A percentile compares a stretch with the other conserved stretches of the same genome.
phyloP scores from a whole-genome alignment of 169 alveolate species.

The Neospora caninum region DNA sequence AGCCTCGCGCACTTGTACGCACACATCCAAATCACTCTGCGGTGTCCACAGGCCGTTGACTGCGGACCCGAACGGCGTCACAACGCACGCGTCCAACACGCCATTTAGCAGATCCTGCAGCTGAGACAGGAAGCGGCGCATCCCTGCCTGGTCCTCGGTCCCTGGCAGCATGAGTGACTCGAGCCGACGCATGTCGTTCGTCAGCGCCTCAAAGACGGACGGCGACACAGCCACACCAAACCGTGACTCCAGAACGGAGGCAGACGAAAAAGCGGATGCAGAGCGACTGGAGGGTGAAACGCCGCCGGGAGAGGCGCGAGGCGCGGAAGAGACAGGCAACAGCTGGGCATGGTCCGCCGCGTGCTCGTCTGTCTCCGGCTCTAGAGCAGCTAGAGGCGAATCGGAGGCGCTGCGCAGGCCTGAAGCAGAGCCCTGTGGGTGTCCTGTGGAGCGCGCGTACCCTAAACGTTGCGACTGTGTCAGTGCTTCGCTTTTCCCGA shows the following conservation, averaged over 20 bases:
- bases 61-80: slow-evolving; percentile 70
- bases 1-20: slow-evolving; percentile 67
- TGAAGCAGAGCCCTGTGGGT: no score
- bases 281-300: neutral
- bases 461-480: no score
- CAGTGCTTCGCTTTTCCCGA: no score
- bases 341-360: neutral
- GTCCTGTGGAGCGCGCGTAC: no score
- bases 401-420: neutral
- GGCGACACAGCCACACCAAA: neutral
- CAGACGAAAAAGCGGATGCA: neutral
- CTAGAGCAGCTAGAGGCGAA: neutral
- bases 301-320: neutral
- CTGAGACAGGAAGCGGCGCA: slow-evolving; percentile 20
- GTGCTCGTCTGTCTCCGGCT: neutral
- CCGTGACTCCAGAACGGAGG: neutral
- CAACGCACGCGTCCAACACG: slow-evolving; percentile 39
- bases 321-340: neutral
- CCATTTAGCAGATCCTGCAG: slow-evolving; percentile 43
- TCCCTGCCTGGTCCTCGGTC: neutral
- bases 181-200: slow-evolving; percentile 42
- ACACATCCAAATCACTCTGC: slow-evolving; percentile 67
- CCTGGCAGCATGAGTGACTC: slow-evolving; percentile 21
- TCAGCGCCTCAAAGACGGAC: slow-evolving; percentile 21
- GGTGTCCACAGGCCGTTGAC: slow-evolving; percentile 71